These are phyloP conservation scores for Gloeostereum incarnatum DNA, from an alignment of 768 basidiomycete species.

Conservation along the genomic window DNA sequence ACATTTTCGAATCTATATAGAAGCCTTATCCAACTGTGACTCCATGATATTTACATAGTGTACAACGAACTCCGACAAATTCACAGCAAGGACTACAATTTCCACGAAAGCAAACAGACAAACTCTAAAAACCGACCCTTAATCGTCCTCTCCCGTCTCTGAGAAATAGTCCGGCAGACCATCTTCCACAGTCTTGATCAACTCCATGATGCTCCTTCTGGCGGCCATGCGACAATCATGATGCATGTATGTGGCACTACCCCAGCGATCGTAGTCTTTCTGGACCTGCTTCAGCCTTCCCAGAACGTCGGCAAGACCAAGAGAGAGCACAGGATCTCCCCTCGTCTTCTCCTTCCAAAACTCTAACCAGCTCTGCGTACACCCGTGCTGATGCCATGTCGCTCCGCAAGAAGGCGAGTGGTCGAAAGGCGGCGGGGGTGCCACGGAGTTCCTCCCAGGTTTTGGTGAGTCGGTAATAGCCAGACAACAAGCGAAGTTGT, in stretches of 20 bases:
- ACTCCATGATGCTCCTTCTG: conserved; percentile 43
- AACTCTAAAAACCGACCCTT: background rate
- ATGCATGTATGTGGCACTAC: conserved; percentile 71
- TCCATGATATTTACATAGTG: background rate
- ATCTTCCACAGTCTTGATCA: conserved; percentile 48
- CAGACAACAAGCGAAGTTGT: conserved; percentile 56
- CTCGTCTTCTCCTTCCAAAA: conserved; percentile 75
- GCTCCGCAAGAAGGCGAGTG: conserved; percentile 55
- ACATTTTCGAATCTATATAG: background rate
- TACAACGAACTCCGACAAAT: background rate
- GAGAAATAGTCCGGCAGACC: conserved; percentile 56
- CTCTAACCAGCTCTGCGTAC: conserved; percentile 64
- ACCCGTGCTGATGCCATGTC: conserved; percentile 67
- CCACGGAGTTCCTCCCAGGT: conserved; percentile 58
- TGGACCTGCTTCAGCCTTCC: conserved; percentile 54
- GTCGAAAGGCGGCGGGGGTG: conserved; percentile 49
- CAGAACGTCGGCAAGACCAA: conserved; percentile 57
- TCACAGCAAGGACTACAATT: conserved; percentile 4
- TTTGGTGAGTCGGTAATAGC: conserved; percentile 58
- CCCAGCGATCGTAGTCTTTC: conserved; percentile 65
- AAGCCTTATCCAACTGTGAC: background rate
- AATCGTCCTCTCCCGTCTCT: conserved; percentile 11
- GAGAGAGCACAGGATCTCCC: conserved; percentile 46
- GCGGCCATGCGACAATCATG: conserved; percentile 60
- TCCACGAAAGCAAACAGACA: conserved; percentile 1